Evolutionary conservation across 1,139 yeast genomes (phyloP).

Genomic region (Candida neerlandica): DNA sequence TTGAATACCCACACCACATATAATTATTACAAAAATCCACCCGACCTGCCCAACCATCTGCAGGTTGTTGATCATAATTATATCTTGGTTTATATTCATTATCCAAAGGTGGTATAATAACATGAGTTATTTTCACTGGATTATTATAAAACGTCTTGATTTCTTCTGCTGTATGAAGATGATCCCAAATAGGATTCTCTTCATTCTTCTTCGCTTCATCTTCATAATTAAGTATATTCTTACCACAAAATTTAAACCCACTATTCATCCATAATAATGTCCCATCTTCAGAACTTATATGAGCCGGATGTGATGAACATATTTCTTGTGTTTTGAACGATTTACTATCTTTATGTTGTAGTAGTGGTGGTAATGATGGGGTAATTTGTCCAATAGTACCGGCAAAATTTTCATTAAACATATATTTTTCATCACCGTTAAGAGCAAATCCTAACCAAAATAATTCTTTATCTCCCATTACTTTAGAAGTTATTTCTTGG

Average conservation of each 20-base stretch:
- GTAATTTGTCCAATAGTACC: constrained; percentile 36
- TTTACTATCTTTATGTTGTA: constrained; percentile 25
- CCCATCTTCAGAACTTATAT: constrained; percentile 35
- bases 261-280: constrained; percentile 38
- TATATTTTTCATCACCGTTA: constrained; percentile 36
- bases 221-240: constrained; percentile 26
- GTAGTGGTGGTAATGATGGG: constrained; percentile 24
- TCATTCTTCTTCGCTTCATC: constrained; percentile 24
- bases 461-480: constrained; percentile 39
- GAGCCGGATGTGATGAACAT: constrained; percentile 51
- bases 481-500: constrained; percentile 25
- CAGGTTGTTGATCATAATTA: constrained; percentile 32
- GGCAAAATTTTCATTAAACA: constrained; percentile 29
- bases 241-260: constrained; percentile 36
- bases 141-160: constrained; percentile 26
- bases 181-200: constrained; percentile 22
- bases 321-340: constrained; percentile 30
- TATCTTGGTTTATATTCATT: constrained; percentile 17
- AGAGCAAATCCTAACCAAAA: constrained; percentile 38
- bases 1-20: constrained; percentile 47
- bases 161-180: constrained; percentile 15
- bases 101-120: constrained; percentile 34
- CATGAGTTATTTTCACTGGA: constrained; percentile 27
- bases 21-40: constrained; percentile 39
- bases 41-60: constrained; percentile 31